Base-by-base conservation (phyloP, 108 stramenopile species). In the Cyclotella choctawhatcheeana region DNA sequence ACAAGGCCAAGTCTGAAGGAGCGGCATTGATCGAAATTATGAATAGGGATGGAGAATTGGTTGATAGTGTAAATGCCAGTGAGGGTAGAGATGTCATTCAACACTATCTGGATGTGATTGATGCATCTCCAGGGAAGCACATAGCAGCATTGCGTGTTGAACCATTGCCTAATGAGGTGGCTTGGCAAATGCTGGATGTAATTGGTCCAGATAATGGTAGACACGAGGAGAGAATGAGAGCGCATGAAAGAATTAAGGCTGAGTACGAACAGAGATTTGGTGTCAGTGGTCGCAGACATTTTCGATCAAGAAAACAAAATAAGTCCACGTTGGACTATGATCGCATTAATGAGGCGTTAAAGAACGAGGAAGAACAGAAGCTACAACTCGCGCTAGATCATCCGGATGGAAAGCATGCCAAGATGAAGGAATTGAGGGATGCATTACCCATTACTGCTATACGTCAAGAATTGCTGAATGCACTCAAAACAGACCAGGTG, bases 401-500 rank as follows among this genome's bases (percentile, higher is more conserved):
- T 47, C 63, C 63, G 24, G 44, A 64, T 7, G 60, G 60, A 30
- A 64, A 27, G 24, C 63, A 2, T 8, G 43, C 44, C 0, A 64
- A 29, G 1, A 64, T 64, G 22, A 64, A 47, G 44, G 63, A 43
- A 52, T 2, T 6, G 25, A 51, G 53, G 21, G 33, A 55, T 7
- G 33, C 67, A 17, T 22, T 53, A n/a, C 99, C 99, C 3, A 92
- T 99, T 53, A 86, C 70, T 44, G 68, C 73, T 48, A 84, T 98
- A 35, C 96, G 97, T 59, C 60, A 67, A 4, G 90, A 93, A 45
- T 69, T 98, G 0, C 65, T 92, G 55, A 21, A 76, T 21, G 95
- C 97, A 16, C 85, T 98, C 16, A 32, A 56, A 1, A 45, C 79
- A 21, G 88, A 97, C 58, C 96, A 93, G 64, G 86, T 97, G 1